Percentiles rank a stretch among this genome's conserved stretches.
phyloP scores from a whole-genome alignment of 2,329 filamentous ascomycete species.

The Pyrenophora tritici-repentis region DNA sequence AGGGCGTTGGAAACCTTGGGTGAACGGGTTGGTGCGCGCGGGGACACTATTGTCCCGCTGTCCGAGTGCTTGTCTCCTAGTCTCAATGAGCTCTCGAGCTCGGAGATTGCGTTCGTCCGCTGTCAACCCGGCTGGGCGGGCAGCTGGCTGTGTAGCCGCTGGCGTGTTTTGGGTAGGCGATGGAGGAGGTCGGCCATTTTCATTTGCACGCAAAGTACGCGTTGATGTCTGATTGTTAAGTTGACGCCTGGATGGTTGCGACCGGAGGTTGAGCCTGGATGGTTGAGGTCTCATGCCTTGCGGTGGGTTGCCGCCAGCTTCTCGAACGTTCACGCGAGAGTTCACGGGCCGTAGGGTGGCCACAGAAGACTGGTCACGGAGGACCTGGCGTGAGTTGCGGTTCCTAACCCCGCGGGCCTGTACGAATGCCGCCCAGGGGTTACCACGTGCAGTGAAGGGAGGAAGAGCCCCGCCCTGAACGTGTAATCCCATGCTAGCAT shows the following conservation, averaged over 20 bases:
- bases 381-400: slow-evolving; percentile 41
- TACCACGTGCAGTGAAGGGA: slow-evolving; percentile 38
- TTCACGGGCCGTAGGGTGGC: slow-evolving; percentile 43
- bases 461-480: slow-evolving; percentile 39
- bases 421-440: slow-evolving; percentile 47
- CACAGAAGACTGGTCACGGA: slow-evolving; percentile 48
- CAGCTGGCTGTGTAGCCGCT: slow-evolving; percentile 22
- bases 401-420: slow-evolving; percentile 31
- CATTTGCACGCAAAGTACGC: slow-evolving; percentile 42
- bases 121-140: slow-evolving; percentile 34
- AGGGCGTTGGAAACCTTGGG: slow-evolving; percentile 36
- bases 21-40: slow-evolving; percentile 45
- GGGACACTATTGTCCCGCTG: slow-evolving; percentile 32
- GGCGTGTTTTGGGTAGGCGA: slow-evolving; percentile 29
- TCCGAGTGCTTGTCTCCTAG: slow-evolving; percentile 38
- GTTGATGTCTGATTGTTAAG: slow-evolving; percentile 44
- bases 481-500: slow-evolving; percentile 41
- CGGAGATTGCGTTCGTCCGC: slow-evolving; percentile 42
- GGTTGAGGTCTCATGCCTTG: slow-evolving; percentile 41
- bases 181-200: slow-evolving; percentile 39
- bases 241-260: slow-evolving; percentile 44
- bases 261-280: slow-evolving; percentile 44
- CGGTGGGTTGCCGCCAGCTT: slow-evolving; percentile 28
- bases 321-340: slow-evolving; percentile 44
- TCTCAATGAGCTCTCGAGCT: slow-evolving; percentile 46